Evolutionary conservation across 1,284 basidiomycete genomes (phyloP).

Genomic region (Sphagnurus paluster): DNA sequence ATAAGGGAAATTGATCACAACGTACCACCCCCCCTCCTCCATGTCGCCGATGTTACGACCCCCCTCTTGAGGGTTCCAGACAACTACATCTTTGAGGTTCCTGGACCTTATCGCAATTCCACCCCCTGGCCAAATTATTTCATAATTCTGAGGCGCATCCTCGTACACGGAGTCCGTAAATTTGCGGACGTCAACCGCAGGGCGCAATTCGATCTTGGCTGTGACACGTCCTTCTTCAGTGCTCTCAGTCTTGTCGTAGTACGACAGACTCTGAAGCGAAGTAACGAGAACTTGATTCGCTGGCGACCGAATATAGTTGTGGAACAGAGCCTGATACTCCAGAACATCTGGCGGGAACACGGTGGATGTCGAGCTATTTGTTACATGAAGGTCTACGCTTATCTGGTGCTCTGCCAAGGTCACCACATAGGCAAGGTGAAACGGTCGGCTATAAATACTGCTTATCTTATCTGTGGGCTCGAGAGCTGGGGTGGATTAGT

Average conservation of each 20-base stretch:
- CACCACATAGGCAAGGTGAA: conserved; percentile 76
- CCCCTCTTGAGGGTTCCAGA: conserved; percentile 84
- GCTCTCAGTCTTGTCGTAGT: conserved; percentile 76
- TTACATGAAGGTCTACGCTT: conserved; percentile 77
- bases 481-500: conserved; percentile 45
- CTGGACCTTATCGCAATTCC: conserved; percentile 57
- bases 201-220: conserved; percentile 62
- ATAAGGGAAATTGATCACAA: conserved; percentile 7
- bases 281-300: conserved; percentile 56
- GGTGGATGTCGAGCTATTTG: conserved; percentile 56
- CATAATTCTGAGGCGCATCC: conserved; percentile 55
- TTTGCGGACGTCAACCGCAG: conserved; percentile 59
- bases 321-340: conserved; percentile 86
- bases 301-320: conserved; percentile 81
- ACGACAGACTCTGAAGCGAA: conserved; percentile 61
- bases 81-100: conserved; percentile 74
- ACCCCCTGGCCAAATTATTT: conserved; percentile 60
- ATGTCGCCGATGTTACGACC: conserved; percentile 81
- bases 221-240: conserved; percentile 48
- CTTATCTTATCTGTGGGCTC: conserved; percentile 59
- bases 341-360: conserved; percentile 40
- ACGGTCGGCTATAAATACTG: conserved; percentile 58
- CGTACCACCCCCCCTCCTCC: conserved; percentile 84
- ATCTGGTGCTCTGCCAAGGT: conserved; percentile 76
- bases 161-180: conserved; percentile 79